A percentile compares a stretch with the other conserved stretches of the same genome.
Conservation (phyloP, 345 rosid species). For the Euclidium syriacum region DNA sequence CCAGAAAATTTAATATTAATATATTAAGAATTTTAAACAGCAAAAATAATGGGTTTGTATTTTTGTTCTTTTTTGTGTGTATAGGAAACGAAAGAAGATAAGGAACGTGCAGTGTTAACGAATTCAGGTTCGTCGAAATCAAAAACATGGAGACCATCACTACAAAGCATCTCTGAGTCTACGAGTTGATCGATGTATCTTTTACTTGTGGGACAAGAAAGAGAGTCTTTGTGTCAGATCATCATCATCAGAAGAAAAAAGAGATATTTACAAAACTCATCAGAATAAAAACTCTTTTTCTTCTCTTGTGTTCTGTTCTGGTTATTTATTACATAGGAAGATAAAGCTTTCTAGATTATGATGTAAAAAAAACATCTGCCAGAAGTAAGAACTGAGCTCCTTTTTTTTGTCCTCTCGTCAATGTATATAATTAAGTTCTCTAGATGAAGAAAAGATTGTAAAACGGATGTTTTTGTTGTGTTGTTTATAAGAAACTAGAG, state of each 20-base stretch:
- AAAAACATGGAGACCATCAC: conserved; percentile 81
- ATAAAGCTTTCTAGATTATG: not conserved
- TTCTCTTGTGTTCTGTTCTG: conserved; percentile 1
- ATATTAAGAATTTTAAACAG: no score
- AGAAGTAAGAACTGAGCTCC: conserved; percentile 10
- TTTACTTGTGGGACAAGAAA: conserved; percentile 22
- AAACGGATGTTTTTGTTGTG: conserved; percentile 6
- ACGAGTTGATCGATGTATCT: conserved; percentile 34
- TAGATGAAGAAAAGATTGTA: not conserved
- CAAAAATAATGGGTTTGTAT: not conserved
- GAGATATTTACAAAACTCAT: not conserved
- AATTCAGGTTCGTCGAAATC: conserved; percentile 43
- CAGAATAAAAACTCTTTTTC: conserved; percentile 8
- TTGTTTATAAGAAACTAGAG: no score
- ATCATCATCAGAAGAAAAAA: conserved; percentile 1
- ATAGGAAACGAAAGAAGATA: conserved; percentile 49
- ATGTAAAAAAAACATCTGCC: conserved; percentile 9
- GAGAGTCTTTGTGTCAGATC: conserved; percentile 11
- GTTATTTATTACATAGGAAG: not conserved
- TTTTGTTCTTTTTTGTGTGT: not conserved
- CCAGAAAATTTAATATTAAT: not conserved
- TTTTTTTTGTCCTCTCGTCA: conserved; percentile 1
- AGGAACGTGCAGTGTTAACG: conserved; percentile 40
- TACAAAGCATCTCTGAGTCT: conserved; percentile 84
- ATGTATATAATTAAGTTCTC: conserved; percentile 22